Percentiles rank a stretch among this genome's conserved stretches.
phyloP scores from a whole-genome alignment of 2,329 filamentous ascomycete species.

The Neofusicoccum sp. region DNA sequence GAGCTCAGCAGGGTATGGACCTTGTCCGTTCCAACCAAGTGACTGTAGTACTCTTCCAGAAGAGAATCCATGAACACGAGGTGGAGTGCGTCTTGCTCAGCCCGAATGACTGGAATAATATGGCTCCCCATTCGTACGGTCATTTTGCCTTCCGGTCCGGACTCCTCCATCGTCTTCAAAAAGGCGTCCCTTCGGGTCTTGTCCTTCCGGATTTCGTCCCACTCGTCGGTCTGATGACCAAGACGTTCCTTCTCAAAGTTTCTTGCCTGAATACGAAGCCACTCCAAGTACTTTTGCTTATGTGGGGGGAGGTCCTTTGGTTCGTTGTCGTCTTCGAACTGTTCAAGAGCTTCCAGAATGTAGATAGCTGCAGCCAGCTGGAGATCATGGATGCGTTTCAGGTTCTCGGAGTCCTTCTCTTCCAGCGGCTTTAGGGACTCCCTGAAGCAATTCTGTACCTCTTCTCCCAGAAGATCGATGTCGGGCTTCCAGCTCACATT shows the following conservation, averaged over 20 bases:
- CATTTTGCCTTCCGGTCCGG: not conserved
- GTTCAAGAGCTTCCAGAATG: not conserved
- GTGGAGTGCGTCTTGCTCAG: conserved; percentile 6
- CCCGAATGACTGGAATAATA: conserved; percentile 6
- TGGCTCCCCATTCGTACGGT: conserved; percentile 12
- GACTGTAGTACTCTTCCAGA: conserved; percentile 13
- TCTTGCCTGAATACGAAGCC: conserved; percentile 9
- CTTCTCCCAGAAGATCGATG: conserved; percentile 10
- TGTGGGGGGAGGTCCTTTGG: not conserved
- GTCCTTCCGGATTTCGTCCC: conserved; percentile 8
- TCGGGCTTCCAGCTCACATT: conserved; percentile 16
- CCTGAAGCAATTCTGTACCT: conserved; percentile 9
- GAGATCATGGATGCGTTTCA: conserved; percentile 7
- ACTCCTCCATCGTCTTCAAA: not conserved
- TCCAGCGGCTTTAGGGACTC: not conserved
- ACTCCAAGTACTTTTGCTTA: conserved; percentile 12
- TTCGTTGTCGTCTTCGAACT: not conserved
- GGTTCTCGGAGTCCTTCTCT: not conserved
- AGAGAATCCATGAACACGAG: conserved; percentile 14
- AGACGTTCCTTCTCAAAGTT: conserved; percentile 6
- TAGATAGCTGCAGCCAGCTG: conserved; percentile 2
- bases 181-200: not conserved
- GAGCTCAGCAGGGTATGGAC: not conserved
- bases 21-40: not conserved
- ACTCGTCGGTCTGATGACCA: not conserved